phyloP scores from a whole-genome alignment of 2,329 filamentous ascomycete species.

The Fusarium sp. region DNA sequence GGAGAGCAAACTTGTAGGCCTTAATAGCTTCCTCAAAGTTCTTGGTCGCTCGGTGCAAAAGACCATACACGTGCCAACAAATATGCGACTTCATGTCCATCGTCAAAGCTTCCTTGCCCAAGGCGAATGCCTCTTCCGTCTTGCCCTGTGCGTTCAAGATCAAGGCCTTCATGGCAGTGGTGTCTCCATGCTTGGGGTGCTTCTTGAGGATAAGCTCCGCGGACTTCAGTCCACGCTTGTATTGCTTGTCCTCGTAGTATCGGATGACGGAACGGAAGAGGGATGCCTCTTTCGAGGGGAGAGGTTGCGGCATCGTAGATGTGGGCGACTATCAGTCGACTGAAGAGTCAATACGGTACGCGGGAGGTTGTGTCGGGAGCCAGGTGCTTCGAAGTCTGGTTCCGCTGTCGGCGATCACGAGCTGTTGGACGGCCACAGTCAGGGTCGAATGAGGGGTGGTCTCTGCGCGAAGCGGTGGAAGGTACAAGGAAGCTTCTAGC shows the following conservation, averaged over 20 bases:
- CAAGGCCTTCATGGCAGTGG: conserved; percentile 97
- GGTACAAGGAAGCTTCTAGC: conserved; percentile 26
- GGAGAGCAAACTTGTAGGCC: conserved; percentile 95
- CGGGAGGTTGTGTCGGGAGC: not conserved
- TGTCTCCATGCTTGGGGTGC: conserved; percentile 95
- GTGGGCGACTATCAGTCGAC: not conserved
- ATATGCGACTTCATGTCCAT: conserved; percentile 99
- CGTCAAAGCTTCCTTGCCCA: conserved; percentile 91
- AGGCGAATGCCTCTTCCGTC: conserved; percentile 90
- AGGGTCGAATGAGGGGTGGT: conserved; percentile 32
- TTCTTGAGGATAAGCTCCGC: conserved; percentile 97
- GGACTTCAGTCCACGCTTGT: conserved; percentile 92
- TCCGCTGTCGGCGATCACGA: conserved; percentile 29
- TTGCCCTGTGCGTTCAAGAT: conserved; percentile 95
- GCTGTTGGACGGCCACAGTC: conserved; percentile 17
- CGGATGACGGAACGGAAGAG: conserved; percentile 96
- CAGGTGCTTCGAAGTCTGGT: conserved; percentile 10
- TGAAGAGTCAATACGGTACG: not conserved
- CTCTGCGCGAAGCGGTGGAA: conserved; percentile 16
- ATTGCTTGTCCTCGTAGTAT: conserved; percentile 97
- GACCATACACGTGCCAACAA: conserved; percentile 98
- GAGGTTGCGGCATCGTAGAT: conserved; percentile 73
- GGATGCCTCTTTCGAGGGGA: conserved; percentile 88
- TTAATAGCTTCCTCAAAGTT: conserved; percentile 99
- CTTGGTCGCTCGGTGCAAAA: conserved; percentile 92